These are phyloP conservation scores for Botrytis fabae DNA, from an alignment of 2,329 filamentous ascomycete species.

Conservation along the genomic window DNA sequence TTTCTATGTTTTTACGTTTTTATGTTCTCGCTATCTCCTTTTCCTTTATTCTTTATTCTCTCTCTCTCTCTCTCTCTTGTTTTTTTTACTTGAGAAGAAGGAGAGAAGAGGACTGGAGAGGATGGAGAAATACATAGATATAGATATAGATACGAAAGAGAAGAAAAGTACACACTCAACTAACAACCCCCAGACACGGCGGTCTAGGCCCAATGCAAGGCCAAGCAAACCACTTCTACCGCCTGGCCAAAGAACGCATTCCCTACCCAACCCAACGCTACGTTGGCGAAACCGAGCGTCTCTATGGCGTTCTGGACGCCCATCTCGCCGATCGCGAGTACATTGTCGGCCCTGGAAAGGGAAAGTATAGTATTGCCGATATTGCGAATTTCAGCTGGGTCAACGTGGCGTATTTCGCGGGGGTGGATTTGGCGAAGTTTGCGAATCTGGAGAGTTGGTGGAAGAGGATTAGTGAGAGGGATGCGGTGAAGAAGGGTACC, in stretches of 20 bases:
- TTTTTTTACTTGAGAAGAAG: neutral
- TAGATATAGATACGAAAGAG: neutral
- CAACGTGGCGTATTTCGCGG: conserved; percentile 56
- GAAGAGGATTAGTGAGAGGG: conserved; percentile 57
- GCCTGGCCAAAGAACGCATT: conserved; percentile 67
- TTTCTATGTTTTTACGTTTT: neutral
- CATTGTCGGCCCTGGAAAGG: conserved; percentile 53
- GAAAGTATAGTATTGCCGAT: conserved; percentile 67
- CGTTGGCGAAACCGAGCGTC: conserved; percentile 70
- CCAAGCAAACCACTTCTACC: conserved; percentile 67
- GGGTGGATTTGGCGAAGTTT: conserved; percentile 65
- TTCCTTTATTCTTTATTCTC: neutral
- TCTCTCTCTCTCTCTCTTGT: too few relatives aligned
- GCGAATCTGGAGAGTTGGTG: conserved; percentile 68
- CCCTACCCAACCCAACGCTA: conserved; percentile 73
- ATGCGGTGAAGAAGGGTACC: conserved; percentile 63
- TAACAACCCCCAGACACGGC: conserved; percentile 13
- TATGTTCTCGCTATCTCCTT: neutral
- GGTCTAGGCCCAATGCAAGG: conserved; percentile 21
- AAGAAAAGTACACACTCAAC: neutral
- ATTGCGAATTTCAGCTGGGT: conserved; percentile 74
- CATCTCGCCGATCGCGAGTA: conserved; percentile 57
- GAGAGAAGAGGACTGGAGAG: neutral
- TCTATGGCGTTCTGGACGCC: conserved; percentile 71
- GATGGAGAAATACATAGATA: accelerated